phyloP scores from a whole-genome alignment of 169 alveolate genomes.

The Cystoisospora suis region DNA sequence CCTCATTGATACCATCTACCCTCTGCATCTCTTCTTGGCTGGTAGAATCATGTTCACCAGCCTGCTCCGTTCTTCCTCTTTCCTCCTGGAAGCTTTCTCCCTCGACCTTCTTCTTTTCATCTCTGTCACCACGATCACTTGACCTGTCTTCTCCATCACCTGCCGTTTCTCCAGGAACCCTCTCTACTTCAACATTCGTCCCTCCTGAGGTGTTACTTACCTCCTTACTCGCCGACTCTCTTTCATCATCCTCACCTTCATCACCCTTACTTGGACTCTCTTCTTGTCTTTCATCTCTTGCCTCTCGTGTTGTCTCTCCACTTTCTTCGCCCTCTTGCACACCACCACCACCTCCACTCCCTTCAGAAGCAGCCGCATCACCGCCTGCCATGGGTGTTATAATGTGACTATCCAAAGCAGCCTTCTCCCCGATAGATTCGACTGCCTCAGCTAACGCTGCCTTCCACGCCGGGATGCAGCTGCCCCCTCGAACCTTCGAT shows the following conservation, averaged over 20 bases:
- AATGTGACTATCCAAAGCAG: no score
- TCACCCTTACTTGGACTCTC: not conserved
- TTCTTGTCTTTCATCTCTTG: not conserved
- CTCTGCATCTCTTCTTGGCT: no score
- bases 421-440: conserved; percentile 50
- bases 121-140: no score
- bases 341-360: not conserved
- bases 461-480: not conserved
- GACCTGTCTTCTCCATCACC: no score
- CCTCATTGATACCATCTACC: no score
- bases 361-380: conserved; percentile 25
- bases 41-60: no score
- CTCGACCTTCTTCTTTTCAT: no score
- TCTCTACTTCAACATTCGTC: no score
- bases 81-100: no score
- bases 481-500: not conserved
- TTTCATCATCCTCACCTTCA: not conserved
- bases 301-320: not conserved
- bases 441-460: not conserved
- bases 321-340: not conserved
- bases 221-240: not conserved
- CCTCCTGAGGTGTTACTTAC: not conserved
- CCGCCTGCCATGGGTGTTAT: conserved; percentile 43
- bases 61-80: no score
- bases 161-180: no score